Evolutionary conservation across 352 stramenopile species (phyloP), one percentile per base, ranked within the genome.

Genomic region (Pythium sp.): DNA sequence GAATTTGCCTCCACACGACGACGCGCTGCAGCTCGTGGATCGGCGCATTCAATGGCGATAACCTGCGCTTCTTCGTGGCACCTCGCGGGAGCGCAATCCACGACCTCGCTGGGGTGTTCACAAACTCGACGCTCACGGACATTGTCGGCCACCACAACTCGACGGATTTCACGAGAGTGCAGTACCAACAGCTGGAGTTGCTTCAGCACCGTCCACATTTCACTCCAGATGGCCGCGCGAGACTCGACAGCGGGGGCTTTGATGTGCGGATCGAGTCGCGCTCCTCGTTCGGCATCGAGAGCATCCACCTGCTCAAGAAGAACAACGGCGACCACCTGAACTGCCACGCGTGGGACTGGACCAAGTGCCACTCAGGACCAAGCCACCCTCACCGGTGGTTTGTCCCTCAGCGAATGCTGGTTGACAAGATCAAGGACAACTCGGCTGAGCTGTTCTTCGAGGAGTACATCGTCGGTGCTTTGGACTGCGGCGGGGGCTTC

Each of bases 1-100:
- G 83, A 0, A 28, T 91, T 30, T 91, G 83, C 59, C 80, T 91
- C 62, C 81, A 91, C 69, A 89, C 83, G 1, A 82, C 79, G 0
- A 70, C 57, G 32, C 76, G 72, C 0, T 87, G 83, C 67, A 89
- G 79, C 57, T 77, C 77, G 11, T 91, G 83, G 83, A 80, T 86
- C 61, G 83, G 81, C 9, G 62, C 55, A 0, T 87, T 76, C 38
- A 58, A 62, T n/a, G 69, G 79, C 46, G 68, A 68, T 14, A 72
- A 72, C 46, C 22, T 87, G 24, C 73, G 71, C 62, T 87, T 90
- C 59, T 81, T 84, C 56, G 74, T 77, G 32, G 62, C 78, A 34
- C 78, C 80, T 24, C 6, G 58, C 14, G 79, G 67, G 5, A 71
- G 32, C 3, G 71, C 70, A 15, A 62, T 90, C 38, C 51, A 74